Base-by-base conservation (phyloP, 306 rosid genomes). In the Glycine soja region DNA sequence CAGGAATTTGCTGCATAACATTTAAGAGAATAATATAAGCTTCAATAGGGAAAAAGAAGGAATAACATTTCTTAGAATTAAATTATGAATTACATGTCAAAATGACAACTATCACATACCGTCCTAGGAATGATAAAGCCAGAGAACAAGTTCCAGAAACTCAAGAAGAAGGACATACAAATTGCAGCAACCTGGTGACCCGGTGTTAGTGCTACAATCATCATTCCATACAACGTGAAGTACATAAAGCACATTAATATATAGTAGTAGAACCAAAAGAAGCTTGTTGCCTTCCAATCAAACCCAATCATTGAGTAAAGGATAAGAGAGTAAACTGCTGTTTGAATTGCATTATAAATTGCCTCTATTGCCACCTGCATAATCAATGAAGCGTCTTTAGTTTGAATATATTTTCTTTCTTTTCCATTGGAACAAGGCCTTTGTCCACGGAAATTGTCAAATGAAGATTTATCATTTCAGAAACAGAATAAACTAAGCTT, bases 151-250 rank as follows among this genome's bases (percentile, higher is more conserved):
- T 90, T 90, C 98, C 97, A 92, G 73, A 90, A 87, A 77, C 83
- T 85, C 53, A 88, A 50, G 88, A 94, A 92, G 90, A 90, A 92
- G 15, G 94, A 79, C 90, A 86, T 87, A 30, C 75, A 77, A 61
- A 94, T 92, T 59, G 88, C 88, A 24, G 95, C 97, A 65, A 94
- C 76, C 73, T 89, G 90, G 61, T 85, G 89, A 72, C 88, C 80
- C 1, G 98, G 97, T 43, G 98, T 94, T 30, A 94, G 70, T 18
- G 98, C 91, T 30, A 94, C 86, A 59, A 86, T 57, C 98, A 92
- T 92, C 98, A 94, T 94, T 8, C 98, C 95, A 45, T 90, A 94
- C 86, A 92, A 71, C 0, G 95, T 87, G 89, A 84, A 94, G 94
- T 88, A 92, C 72, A 88, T 75, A 9, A 92, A 90, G 86, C 90